These are phyloP conservation scores for Leishmania tarentolae DNA, from an alignment of 208 protist genomes.

Conservation along the genomic window DNA sequence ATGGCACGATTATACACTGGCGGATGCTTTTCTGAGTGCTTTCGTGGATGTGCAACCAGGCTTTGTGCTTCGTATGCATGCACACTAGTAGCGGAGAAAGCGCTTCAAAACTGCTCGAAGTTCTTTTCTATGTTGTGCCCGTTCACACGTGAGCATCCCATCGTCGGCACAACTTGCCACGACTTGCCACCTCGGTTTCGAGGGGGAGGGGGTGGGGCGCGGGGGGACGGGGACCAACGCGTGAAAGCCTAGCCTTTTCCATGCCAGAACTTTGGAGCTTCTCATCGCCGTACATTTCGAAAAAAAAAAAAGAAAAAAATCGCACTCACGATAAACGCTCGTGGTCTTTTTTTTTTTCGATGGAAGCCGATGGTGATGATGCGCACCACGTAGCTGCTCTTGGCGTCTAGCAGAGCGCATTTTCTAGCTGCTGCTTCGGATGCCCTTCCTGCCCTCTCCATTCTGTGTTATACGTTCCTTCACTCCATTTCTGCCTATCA, in stretches of 20 bases:
- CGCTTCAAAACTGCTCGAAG: background rate
- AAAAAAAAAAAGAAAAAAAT: too few relatives aligned
- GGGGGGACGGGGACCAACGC: background rate
- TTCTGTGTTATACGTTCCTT: background rate
- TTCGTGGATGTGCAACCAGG: background rate
- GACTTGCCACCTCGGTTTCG: background rate
- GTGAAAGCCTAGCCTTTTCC: background rate
- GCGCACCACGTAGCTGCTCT: background rate
- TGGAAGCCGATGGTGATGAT: background rate
- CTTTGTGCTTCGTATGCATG: background rate
- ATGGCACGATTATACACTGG: slow-evolving; percentile 59
- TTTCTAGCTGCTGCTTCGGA: background rate
- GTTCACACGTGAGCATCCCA: background rate
- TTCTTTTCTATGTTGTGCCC: background rate
- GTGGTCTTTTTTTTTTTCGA: too few relatives aligned
- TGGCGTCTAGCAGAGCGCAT: background rate
- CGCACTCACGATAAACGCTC: too few relatives aligned
- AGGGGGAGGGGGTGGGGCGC: background rate
- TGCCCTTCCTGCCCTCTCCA: background rate
- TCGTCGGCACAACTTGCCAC: background rate
- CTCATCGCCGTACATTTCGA: too few relatives aligned
- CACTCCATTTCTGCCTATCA: too few relatives aligned
- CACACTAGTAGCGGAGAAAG: too few relatives aligned
- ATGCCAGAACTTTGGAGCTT: background rate
- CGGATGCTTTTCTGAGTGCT: slow-evolving; percentile 39